These are phyloP conservation scores for Coffea eugenioides DNA, from an alignment of 257 asterid genomes.

Conservation along the genomic window DNA sequence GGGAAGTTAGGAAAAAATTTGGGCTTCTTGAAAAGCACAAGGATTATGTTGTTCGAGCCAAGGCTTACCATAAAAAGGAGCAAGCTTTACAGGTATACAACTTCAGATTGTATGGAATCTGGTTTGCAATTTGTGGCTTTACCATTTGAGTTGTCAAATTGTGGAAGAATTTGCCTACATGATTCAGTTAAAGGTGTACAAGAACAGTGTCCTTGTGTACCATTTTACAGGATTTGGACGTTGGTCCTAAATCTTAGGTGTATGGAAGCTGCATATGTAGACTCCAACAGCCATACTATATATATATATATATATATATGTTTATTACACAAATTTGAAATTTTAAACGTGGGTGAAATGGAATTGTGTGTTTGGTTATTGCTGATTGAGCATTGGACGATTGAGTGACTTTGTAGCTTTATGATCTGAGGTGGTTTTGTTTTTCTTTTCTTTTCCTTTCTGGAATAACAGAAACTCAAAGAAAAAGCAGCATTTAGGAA, in stretches of 20 bases:
- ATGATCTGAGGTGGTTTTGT: background rate
- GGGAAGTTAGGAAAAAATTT: constrained; percentile 60
- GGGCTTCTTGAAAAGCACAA: constrained; percentile 89
- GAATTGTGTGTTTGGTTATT: background rate
- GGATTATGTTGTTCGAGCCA: constrained; percentile 82
- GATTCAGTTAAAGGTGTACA: background rate
- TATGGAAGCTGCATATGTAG: background rate
- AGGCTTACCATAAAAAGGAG: constrained; percentile 68
- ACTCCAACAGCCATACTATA: background rate
- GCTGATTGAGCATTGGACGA: background rate
- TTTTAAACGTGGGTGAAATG: no score
- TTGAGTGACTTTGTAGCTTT: background rate
- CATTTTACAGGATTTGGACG: background rate
- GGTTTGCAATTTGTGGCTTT: background rate
- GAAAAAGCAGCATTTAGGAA: constrained; percentile 83
- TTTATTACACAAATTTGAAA: no score
- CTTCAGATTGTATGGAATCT: background rate
- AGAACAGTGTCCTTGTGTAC: background rate
- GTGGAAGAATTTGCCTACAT: background rate
- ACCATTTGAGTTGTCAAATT: no score
- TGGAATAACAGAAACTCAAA: constrained; percentile 65
- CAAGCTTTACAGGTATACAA: constrained; percentile 57
- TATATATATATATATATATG: no score
- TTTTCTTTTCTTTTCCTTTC: background rate
- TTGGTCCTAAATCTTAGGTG: background rate